A percentile compares a stretch with the other conserved stretches of the same genome.
Conservation (phyloP, 2,329 filamentous ascomycete genomes). For the Pseudopyrenochaeta lycopersici region DNA sequence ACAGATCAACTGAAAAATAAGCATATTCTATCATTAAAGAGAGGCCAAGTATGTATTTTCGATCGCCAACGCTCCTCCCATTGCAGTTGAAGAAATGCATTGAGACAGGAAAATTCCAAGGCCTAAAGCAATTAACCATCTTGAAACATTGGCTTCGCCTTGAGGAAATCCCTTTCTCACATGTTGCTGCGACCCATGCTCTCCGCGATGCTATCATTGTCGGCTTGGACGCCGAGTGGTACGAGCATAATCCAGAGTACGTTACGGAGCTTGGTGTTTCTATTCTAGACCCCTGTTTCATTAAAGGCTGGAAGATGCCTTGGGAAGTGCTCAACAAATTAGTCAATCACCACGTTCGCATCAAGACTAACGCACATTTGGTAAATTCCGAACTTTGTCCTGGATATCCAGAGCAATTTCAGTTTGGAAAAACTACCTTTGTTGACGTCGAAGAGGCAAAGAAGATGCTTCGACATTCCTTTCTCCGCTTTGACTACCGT, state of each 20-base stretch:
- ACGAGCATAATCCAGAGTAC: conserved; percentile 9
- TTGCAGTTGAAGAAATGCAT: background rate
- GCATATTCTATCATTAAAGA: too few species aligned
- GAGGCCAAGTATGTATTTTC: background rate
- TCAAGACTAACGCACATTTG: conserved; percentile 23
- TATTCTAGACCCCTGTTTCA: conserved; percentile 8
- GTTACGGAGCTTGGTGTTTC: conserved; percentile 28
- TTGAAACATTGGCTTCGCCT: conserved; percentile 5
- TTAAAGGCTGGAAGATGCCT: background rate
- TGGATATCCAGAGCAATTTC: conserved; percentile 20
- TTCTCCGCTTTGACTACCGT: conserved; percentile 1
- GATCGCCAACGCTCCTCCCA: background rate
- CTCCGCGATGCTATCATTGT: conserved; percentile 21
- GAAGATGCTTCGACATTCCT: conserved; percentile 6
- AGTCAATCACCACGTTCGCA: conserved; percentile 18
- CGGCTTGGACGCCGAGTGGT: conserved; percentile 27
- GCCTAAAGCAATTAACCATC: conserved; percentile 5
- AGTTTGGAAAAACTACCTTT: conserved; percentile 26
- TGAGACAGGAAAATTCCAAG: background rate
- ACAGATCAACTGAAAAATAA: too few species aligned
- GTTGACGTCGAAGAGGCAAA: conserved; percentile 8
- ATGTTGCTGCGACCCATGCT: background rate
- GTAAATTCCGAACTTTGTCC: conserved; percentile 17
- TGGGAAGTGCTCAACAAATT: conserved; percentile 5
- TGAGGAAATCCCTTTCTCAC: background rate